phyloP scores from a whole-genome alignment of 2,329 filamentous ascomycete genomes.

The Beauveria scarabaeidicola region DNA sequence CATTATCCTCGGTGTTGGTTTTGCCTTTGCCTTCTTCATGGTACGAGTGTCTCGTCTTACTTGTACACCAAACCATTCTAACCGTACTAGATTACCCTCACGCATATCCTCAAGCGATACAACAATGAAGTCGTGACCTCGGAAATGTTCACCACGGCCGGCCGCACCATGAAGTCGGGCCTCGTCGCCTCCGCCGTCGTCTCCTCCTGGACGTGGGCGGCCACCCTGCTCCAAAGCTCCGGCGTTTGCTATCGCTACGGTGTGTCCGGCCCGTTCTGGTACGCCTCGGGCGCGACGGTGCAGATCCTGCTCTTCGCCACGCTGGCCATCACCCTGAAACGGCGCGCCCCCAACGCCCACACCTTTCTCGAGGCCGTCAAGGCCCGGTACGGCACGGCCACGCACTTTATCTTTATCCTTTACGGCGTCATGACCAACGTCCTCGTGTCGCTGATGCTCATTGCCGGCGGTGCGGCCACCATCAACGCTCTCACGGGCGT shows the following conservation, averaged over 20 bases:
- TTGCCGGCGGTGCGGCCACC: conserved; percentile 67
- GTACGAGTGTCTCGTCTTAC: conserved; percentile 16
- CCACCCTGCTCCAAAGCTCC: conserved; percentile 69
- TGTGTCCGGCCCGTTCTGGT: conserved; percentile 52
- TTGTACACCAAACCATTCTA: neutral
- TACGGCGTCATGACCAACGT: conserved; percentile 82
- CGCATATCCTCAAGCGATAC: conserved; percentile 57
- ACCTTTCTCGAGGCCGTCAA: conserved; percentile 75
- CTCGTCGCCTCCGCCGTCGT: conserved; percentile 85
- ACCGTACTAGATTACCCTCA: conserved; percentile 48
- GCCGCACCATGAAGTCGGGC: conserved; percentile 80
- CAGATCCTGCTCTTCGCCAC: conserved; percentile 88
- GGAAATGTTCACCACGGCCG: conserved; percentile 87
- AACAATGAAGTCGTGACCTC: conserved; percentile 70
- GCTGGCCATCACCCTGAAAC: conserved; percentile 81
- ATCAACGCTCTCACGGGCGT: conserved; percentile 35
- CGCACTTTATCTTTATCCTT: conserved; percentile 71
- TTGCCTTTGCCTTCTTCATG: conserved; percentile 67
- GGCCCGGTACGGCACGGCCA: conserved; percentile 63
- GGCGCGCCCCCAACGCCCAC: conserved; percentile 79
- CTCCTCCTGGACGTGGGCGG: conserved; percentile 89
- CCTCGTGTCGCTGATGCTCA: conserved; percentile 79
- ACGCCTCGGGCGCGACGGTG: conserved; percentile 65
- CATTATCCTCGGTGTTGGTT: conserved; percentile 65
- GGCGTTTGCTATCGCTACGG: conserved; percentile 78